Percentiles rank a stretch among this genome's conserved stretches.
phyloP scores from a whole-genome alignment of 2,329 filamentous ascomycete species.

The Dendrostoma leiphaemia region DNA sequence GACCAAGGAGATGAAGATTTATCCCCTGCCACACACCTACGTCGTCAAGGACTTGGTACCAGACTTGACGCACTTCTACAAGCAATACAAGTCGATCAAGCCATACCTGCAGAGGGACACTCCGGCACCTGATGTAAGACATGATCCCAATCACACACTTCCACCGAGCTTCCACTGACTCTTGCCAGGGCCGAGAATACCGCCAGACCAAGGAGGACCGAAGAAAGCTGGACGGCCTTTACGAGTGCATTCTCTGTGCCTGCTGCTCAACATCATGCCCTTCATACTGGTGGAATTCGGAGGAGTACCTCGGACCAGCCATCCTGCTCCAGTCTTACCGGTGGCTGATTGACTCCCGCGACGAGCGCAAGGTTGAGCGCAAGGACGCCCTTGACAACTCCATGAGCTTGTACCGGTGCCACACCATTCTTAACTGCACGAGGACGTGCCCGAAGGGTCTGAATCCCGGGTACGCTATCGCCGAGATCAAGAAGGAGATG shows the following conservation, averaged over 20 bases:
- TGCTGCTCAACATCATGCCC: constrained; percentile 99
- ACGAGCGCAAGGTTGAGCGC: constrained; percentile 84
- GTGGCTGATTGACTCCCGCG: constrained; percentile 93
- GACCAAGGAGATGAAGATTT: constrained; percentile 82
- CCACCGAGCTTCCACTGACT: constrained; percentile 13
- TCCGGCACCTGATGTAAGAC: constrained; percentile 73
- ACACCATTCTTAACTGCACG: constrained; percentile 99
- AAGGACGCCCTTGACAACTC: constrained; percentile 94
- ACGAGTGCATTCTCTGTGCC: constrained; percentile 98
- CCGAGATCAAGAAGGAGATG: constrained; percentile 98
- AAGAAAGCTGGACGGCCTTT: constrained; percentile 94
- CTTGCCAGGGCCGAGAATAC: constrained; percentile 77
- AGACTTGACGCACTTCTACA: constrained; percentile 98
- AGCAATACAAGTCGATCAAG: constrained; percentile 99
- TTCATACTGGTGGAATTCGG: constrained; percentile 99
- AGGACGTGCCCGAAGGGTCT: constrained; percentile 97
- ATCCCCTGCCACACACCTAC: constrained; percentile 97
- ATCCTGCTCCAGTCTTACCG: constrained; percentile 97
- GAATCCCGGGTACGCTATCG: constrained; percentile 93
- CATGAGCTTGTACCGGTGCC: constrained; percentile 98
- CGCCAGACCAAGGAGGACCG: constrained; percentile 89
- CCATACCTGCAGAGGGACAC: constrained; percentile 94
- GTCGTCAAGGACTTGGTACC: constrained; percentile 99
- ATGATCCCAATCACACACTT: constrained; percentile 23
- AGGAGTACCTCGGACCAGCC: constrained; percentile 96